Base-by-base conservation (phyloP, 768 basidiomycete species). In the Leucosporidium scottii region DNA sequence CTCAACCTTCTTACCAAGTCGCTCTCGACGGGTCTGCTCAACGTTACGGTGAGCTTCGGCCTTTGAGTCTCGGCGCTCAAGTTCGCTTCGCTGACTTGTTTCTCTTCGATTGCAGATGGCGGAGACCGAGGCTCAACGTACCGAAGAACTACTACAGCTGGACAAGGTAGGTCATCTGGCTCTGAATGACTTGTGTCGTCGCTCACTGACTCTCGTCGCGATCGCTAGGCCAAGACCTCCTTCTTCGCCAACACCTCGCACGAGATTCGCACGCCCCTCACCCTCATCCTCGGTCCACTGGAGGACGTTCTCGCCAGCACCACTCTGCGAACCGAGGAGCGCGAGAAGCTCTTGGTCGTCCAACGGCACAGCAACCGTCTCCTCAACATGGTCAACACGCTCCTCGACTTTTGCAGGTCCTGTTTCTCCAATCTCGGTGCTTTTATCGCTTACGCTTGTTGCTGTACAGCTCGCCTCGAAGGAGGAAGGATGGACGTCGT, bases 371-470 rank as follows among this genome's bases (percentile, higher is more conserved):
- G 65, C 1, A 67, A 66, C 36, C 64, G 73, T 1, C 59, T 74
- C 1, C 58, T 71, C 3, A 61, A 58, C 20, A 65, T 74, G 67
- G 70, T 74, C 64, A 73, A 73, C 63, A 70, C 64, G 36, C 59
- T 66, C 1, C 39, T 61, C 25, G 12, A 30, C 20, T 60, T 60
- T 39, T n/a, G 9, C 27, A 15, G 20, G 10, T 9, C 1, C 15
- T 12, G 8, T 21, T 53, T 61, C 51, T 48, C 53, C 4, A 23
- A 18, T 30, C n/a, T 17, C 1, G 9, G 0, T 17, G 9, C 10
- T 15, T 55, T 1, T 4, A 15, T n/a, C 63, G 71, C 72, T 73
- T 0, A 59, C 71, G n/a, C 69, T 68, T 39, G 68, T 73, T 53
- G 48, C 48, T 34, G 34, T 0, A 47, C 58, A 0, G 39, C 39